phyloP scores from a whole-genome alignment of 108 stramenopile genomes.

The Nitzschia sp. region DNA sequence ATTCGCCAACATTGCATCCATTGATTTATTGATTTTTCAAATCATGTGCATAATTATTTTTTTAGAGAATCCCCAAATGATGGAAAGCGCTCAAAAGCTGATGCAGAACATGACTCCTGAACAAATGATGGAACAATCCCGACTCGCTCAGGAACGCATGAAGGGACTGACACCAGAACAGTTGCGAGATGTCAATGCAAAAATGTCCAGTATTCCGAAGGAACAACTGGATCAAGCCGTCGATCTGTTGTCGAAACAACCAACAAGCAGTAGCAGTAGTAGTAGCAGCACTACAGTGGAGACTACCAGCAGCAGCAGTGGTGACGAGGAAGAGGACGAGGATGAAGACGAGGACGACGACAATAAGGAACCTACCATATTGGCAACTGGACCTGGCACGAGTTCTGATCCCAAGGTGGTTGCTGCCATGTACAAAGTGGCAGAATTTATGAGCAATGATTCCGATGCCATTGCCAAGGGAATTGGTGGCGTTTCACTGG shows the following conservation, averaged over 20 bases:
- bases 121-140: slow-evolving; percentile 57
- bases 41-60: background rate
- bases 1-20: background rate
- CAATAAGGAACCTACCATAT: background rate
- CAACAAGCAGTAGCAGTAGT: too few relatives aligned
- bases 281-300: background rate
- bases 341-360: slow-evolving; percentile 9
- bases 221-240: slow-evolving; percentile 32
- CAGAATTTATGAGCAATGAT: slow-evolving; percentile 60
- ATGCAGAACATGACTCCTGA: slow-evolving; percentile 70
- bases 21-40: background rate
- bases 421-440: slow-evolving; percentile 63
- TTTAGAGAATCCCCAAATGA: slow-evolving; percentile 61
- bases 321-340: slow-evolving; percentile 7
- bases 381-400: slow-evolving; percentile 31
- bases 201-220: slow-evolving; percentile 37
- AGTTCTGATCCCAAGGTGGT: slow-evolving; percentile 60
- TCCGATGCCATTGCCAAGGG: background rate
- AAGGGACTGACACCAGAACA: slow-evolving; percentile 55
- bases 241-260: slow-evolving; percentile 22
- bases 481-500: slow-evolving; percentile 60
- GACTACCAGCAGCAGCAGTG: background rate
- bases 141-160: slow-evolving; percentile 55
- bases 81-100: slow-evolving; percentile 54
- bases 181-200: slow-evolving; percentile 45